Base-by-base conservation (phyloP, 805 yeast genomes). In the Ogataea paradorogensis region DNA sequence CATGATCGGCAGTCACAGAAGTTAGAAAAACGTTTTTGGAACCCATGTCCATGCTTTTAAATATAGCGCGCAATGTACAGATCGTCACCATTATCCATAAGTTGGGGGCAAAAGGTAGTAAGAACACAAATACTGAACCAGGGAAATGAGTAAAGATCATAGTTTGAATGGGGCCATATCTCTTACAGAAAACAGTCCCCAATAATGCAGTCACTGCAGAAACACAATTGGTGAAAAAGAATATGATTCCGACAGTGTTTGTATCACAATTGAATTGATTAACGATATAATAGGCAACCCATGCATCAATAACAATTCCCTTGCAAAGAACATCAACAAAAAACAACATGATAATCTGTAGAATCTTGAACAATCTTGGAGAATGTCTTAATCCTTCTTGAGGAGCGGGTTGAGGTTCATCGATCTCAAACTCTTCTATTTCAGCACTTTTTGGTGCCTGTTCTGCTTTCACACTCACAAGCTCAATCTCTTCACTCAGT, bases 11-110 rank as follows among this genome's bases (percentile, higher is more conserved):
- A 5, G 67, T 67, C 23, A 67, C 56, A 0, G 73, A 55, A 7
- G 74, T 70, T 15, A 71, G 57, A 44, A 71, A 70, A 4, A 71
- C 73, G 33, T 69, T 71, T 39, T 72, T 72, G 8, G 76, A 71
- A 1, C 75, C 73, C 21, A 66, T 59, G 45, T 72, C 78, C 76
- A 72, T 70, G 16, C 70, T 57, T 46, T 70, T 70, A 25, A 71
- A 66, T 2, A 62, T 48, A 1, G 71, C 63, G 50, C 75, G 58
- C 10, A 62, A 42, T 3, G 68, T 46, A 29, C 66, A 43, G 4
- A 65, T 52, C 10, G 58, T 47, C 35, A 68, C 42, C 43, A 73
- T 62, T 9, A 58, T 32, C 3, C 40, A 32, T 24, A 68, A 50
- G 18, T 61, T 55, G 3, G 52, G 40, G 5, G 76, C 72, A 10